A percentile compares a stretch with the other conserved stretches of the same genome.
phyloP scores from a whole-genome alignment of 2,329 filamentous ascomycete species.

The Pseudogymnoascus sp. region DNA sequence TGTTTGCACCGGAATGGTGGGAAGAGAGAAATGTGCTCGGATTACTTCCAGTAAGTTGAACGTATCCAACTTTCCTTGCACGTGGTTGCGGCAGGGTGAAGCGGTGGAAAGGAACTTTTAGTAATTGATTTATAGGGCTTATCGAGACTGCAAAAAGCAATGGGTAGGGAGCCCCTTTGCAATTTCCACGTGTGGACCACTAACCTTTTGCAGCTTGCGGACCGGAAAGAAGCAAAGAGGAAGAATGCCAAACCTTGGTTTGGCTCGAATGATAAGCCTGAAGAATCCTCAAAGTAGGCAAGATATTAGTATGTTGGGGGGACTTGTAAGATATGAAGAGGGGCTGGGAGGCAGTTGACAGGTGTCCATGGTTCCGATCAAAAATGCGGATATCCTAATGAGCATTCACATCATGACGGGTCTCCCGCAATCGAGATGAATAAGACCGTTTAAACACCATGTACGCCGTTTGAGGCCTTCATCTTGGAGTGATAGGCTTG shows the following conservation, averaged over 20 bases:
- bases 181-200: too few species aligned
- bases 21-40: constrained; percentile 80
- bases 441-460: background rate
- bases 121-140: constrained; percentile 54
- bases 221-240: constrained; percentile 39
- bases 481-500: background rate
- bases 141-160: constrained; percentile 88
- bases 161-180: too few species aligned
- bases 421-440: background rate
- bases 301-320: background rate
- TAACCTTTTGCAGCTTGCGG: constrained; percentile 32
- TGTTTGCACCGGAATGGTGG: constrained; percentile 85
- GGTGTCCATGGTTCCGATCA: background rate
- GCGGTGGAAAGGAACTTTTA: constrained; percentile 1
- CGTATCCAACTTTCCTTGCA: background rate
- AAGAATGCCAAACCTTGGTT: constrained; percentile 28
- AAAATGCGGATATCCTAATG: background rate
- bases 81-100: constrained; percentile 14
- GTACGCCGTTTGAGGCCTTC: background rate
- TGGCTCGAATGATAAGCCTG: constrained; percentile 3
- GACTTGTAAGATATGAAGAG: background rate
- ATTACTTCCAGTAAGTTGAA: constrained; percentile 87
- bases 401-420: background rate
- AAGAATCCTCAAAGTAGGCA: background rate
- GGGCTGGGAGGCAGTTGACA: background rate